Evolutionary conservation across 2,329 filamentous ascomycete species (phyloP), one percentile per base, ranked within the genome.

Genomic region (Pseudocercospora ulei): DNA sequence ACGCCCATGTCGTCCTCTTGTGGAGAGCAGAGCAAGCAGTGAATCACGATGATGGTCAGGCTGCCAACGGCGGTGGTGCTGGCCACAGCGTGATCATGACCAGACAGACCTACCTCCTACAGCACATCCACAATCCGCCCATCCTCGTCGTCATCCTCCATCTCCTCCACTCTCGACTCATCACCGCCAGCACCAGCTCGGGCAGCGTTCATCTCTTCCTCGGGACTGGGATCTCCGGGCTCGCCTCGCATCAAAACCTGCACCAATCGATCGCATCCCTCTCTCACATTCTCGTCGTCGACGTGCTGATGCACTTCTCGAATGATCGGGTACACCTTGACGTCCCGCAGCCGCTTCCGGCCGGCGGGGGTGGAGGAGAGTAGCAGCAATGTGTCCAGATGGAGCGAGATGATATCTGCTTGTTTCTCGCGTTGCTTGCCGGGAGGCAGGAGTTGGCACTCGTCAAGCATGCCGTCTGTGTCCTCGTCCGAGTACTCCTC

Each of bases 401-500:
- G 87, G 2, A 83, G 90, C 57, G 81, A 75, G 38, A 95, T 70
- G 48, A 94, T 90, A 30, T 75, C 73, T 9, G 65, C 61, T 54
- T 95, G 84, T 3, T 71, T 62, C 48, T 98, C 90, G 25, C 88
- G 75, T 62, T 80, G 69, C 69, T 98, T 96, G 57, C 95, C 86
- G 0, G 86, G 82, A 0, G 86, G 81, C 7, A 96, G 70, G 0
- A 96, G 71, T 63, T 96, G 88, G 47, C 94, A 68, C 59, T 96
- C 90, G 0, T 86, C 78, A 7, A 93, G 70, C 85, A 98, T 93
- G 24, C 72, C 76, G 57, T 85, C 72, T 41, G 75, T 81, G 50
- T 98, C 90, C 29, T 95, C 85, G 22, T 87, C 82, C 11, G 79
- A 71, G 58, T 88, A 95, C 57, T 90, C 83, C 59, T 96, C 90